A percentile compares a stretch with the other conserved stretches of the same genome.
Evolutionary conservation across 805 yeast genomes (phyloP).

Genomic region (Scheffersomyces spartinae): DNA sequence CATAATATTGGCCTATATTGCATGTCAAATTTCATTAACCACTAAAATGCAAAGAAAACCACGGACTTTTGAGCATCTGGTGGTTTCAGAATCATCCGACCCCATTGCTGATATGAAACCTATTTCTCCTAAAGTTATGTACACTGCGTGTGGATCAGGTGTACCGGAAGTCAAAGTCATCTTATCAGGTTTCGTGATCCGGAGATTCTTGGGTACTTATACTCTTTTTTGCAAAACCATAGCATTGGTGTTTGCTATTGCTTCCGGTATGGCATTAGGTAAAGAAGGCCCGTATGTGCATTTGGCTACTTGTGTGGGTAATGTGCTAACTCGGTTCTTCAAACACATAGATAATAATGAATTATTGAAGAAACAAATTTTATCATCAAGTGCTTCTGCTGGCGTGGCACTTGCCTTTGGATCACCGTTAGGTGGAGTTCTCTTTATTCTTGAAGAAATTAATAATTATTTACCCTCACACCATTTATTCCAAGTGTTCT

Average conservation of each 20-base stretch:
- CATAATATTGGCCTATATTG: constrained; percentile 28
- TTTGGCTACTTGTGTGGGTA: constrained; percentile 47
- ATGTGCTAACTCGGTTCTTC: constrained; percentile 36
- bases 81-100: too few species aligned
- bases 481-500: constrained; percentile 41
- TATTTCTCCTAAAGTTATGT: constrained; percentile 21
- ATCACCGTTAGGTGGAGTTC: constrained; percentile 47
- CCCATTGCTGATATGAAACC: too few species aligned
- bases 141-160: constrained; percentile 48
- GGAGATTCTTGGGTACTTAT: constrained; percentile 39
- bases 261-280: constrained; percentile 46
- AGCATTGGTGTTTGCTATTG: constrained; percentile 40
- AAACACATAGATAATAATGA: constrained; percentile 36
- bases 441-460: constrained; percentile 46
- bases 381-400: constrained; percentile 46
- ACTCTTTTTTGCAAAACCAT: constrained; percentile 38
- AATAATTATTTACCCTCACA: constrained; percentile 43
- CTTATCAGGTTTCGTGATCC: constrained; percentile 44
- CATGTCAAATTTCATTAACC: constrained; percentile 34
- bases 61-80: neutral
- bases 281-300: constrained; percentile 58
- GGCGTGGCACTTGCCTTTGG: constrained; percentile 56
- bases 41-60: constrained; percentile 18
- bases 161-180: constrained; percentile 54
- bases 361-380: constrained; percentile 37